phyloP scores from a whole-genome alignment of 2,329 filamentous ascomycete genomes.

The Lomentospora prolificans region DNA sequence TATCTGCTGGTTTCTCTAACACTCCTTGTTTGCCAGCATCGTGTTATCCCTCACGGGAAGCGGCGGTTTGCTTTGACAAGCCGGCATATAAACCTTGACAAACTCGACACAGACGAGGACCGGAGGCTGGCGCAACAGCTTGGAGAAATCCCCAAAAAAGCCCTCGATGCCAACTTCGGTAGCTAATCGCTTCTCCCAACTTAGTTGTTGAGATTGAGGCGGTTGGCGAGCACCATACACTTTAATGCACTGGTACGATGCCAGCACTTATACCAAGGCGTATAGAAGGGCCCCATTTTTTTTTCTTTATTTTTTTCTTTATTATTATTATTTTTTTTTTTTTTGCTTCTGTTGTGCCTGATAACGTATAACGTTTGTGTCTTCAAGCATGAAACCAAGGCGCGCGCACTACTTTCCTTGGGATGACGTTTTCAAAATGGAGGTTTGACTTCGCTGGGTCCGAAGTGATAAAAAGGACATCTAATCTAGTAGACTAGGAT shows the following conservation, averaged over 20 bases:
- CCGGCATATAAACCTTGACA: conserved; percentile 36
- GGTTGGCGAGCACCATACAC: no score
- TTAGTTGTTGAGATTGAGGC: no score
- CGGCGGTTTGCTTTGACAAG: conserved; percentile 48
- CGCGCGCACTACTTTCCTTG: background rate
- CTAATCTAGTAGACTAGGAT: no score
- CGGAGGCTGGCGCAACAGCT: conserved; percentile 18
- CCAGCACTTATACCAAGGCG: no score
- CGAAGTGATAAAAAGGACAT: no score
- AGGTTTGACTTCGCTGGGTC: no score
- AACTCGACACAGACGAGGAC: conserved; percentile 22
- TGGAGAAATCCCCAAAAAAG: conserved; percentile 22
- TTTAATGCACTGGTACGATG: no score
- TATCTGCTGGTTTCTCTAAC: background rate
- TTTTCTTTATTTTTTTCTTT: background rate
- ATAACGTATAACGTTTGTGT: no score
- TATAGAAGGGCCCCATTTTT: no score
- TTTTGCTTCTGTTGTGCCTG: background rate
- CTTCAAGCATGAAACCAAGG: no score
- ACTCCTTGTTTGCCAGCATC: conserved; percentile 27
- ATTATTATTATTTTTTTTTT: background rate
- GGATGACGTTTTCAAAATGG: no score
- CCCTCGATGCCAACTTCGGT: background rate
- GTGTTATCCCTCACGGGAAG: conserved; percentile 38
- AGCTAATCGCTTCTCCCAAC: no score